A percentile compares a stretch with the other conserved stretches of the same genome.
Conservation (phyloP, 306 rosid species). For the Cicer judaicum region DNA sequence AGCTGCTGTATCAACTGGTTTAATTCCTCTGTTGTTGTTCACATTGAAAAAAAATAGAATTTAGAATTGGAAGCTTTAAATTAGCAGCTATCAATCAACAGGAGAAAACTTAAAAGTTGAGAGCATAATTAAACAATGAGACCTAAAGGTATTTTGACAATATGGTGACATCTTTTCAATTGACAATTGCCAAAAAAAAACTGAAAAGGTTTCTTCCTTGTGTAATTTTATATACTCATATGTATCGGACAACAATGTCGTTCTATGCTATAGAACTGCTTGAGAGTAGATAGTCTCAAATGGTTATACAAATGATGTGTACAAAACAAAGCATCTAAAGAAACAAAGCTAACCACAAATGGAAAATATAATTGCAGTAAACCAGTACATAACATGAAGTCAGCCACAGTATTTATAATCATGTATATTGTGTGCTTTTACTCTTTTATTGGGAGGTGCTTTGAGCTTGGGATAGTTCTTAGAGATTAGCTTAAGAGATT, state of each 20-base stretch:
- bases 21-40: conserved; percentile 59
- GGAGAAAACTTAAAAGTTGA: not conserved
- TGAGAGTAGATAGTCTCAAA: conserved; percentile 11
- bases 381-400: conserved; percentile 27
- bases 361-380: not conserved
- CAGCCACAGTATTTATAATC: conserved; percentile 4
- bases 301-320: conserved; percentile 16
- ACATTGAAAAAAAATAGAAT: conserved; percentile 32
- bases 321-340: not conserved
- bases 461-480: not conserved
- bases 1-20: conserved; percentile 55
- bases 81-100: conserved; percentile 25
- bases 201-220: conserved; percentile 12
- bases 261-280: conserved; percentile 16
- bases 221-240: conserved; percentile 6
- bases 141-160: conserved; percentile 31
- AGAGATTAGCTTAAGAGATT: not conserved
- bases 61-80: conserved; percentile 37
- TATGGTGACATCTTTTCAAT: conserved; percentile 18
- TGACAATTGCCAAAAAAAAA: not conserved
- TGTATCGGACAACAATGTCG: not conserved
- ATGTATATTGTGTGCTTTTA: not conserved
- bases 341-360: not conserved
- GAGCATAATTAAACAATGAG: conserved; percentile 13
- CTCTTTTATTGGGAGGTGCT: not conserved